Evolutionary conservation across 805 yeast genomes (phyloP), one percentile per base, ranked within the genome.

Genomic region (Kregervanrija fluxuum): DNA sequence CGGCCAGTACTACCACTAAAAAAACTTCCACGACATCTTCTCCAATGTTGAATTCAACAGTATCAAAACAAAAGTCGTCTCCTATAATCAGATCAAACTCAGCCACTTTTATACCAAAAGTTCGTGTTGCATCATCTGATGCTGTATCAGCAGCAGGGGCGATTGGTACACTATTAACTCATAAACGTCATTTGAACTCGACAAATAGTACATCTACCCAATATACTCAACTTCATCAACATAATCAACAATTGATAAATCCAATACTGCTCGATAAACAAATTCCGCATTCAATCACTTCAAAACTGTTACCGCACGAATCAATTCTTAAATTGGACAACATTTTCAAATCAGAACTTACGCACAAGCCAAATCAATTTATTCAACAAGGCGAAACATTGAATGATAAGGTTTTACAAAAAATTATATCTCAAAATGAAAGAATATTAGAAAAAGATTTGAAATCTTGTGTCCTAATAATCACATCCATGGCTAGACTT

Each of bases 111-210:
- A 31, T 59, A 8, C 65, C 64, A 2, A 60, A 56, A 40, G 59
- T 59, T 4, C 54, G 64, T 33, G 46, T 47, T n/a, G 38, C 49
- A 3, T 50, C 53, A 3, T 59, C 65, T 1, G 62, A 60, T 35
- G 67, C 67, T 10, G 59, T 62, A 3, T 57, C 60, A 41, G 66
- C 67, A 8, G 66, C 67, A 8, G 65, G 65, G 2, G 67, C 67
- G 1, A 55, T 62, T 45, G 66, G 66, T 14, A 58, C 55, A 16
- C 34, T 61, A 48, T 37, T 61, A 42, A 59, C 58, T 2, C 65
- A 60, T 43, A 60, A 60, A 22, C 47, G 64, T 43, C 53, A 53
- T 30, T 28, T 46, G 5, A 42, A 38, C 9, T 33, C 43, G 1
- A 37, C 38, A 5, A 34, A 37, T 8, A 33, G 43, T 12, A 35